Percentiles rank a stretch among this genome's conserved stretches.
These are phyloP conservation scores for Acacia melanoxylon DNA, from an alignment of 306 rosid genomes.

Conservation along the genomic window DNA sequence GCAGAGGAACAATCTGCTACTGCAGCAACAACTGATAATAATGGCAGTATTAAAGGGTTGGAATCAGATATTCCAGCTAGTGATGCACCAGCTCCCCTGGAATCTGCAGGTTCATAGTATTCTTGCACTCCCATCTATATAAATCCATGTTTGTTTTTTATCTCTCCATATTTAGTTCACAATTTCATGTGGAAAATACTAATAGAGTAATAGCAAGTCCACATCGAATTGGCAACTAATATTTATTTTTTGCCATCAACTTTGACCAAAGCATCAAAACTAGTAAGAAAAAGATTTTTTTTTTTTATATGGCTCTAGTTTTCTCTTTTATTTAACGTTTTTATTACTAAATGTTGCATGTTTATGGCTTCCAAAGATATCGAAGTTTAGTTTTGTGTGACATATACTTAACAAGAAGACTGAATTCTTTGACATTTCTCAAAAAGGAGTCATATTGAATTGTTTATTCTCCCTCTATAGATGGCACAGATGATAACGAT, in stretches of 20 bases:
- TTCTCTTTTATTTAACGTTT: not conserved
- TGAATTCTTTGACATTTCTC: not conserved
- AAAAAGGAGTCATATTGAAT: constrained; percentile 8
- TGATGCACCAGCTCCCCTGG: constrained; percentile 36
- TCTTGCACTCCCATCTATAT: constrained; percentile 19
- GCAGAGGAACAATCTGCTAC: constrained; percentile 42
- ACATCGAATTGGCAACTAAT: not conserved
- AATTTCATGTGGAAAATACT: not conserved
- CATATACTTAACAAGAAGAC: not conserved
- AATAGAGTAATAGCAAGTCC: constrained; percentile 5
- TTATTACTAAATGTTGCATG: constrained; percentile 2
- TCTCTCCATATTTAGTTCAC: not conserved
- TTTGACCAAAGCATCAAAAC: constrained; percentile 22
- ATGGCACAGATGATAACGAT: constrained; percentile 32
- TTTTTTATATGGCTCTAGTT: not conserved
- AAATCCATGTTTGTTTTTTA: not conserved
- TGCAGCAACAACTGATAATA: constrained; percentile 37
- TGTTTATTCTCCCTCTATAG: constrained; percentile 32
- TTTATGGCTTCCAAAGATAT: constrained; percentile 15
- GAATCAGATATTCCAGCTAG: constrained; percentile 43
- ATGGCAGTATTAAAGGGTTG: constrained; percentile 40
- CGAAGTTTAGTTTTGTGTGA: constrained; percentile 18
- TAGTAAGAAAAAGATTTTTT: constrained; percentile 3
- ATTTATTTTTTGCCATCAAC: constrained; percentile 16
- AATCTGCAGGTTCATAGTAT: constrained; percentile 47